Percentiles rank a stretch among this genome's conserved stretches.
phyloP scores from a whole-genome alignment of 73 alveolate species.

The Stentor coeruleus region DNA sequence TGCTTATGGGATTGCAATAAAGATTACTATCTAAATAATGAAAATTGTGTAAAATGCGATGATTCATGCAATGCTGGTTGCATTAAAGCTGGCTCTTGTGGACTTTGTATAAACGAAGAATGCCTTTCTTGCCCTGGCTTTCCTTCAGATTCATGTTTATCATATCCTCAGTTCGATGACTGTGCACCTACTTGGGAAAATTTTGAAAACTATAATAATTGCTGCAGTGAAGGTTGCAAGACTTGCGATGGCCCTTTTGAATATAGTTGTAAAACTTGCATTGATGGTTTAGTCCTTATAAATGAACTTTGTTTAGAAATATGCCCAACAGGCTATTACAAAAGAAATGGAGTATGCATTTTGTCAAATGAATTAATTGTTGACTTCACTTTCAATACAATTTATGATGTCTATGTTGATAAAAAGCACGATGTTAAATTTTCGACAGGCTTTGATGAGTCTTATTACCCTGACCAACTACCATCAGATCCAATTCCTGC shows the following conservation, averaged over 20 bases:
- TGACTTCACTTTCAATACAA: neutral
- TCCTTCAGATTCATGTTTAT: neutral
- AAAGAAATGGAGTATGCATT: neutral
- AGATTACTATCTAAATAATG: neutral
- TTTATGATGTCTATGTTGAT: neutral
- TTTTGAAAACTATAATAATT: neutral
- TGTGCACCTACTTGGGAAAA: neutral
- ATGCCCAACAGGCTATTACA: neutral
- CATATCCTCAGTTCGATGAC: neutral
- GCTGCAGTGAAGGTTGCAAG: neutral
- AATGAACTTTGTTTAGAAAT: neutral
- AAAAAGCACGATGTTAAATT: neutral
- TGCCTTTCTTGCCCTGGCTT: neutral
- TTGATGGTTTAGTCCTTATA: neutral
- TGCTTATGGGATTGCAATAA: neutral
- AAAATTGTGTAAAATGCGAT: neutral
- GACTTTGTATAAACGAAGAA: neutral
- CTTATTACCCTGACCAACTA: neutral
- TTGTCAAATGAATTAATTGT: neutral
- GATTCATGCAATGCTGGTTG: neutral
- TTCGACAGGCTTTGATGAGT: neutral
- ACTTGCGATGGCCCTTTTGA: neutral
- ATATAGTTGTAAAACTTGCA: neutral
- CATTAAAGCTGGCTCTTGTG: neutral
- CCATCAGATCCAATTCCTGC: slow-evolving; percentile 18